Evolutionary conservation across 1,139 yeast species (phyloP), one percentile per base, ranked within the genome.

Genomic region (Arxiozyma heterogenica): DNA sequence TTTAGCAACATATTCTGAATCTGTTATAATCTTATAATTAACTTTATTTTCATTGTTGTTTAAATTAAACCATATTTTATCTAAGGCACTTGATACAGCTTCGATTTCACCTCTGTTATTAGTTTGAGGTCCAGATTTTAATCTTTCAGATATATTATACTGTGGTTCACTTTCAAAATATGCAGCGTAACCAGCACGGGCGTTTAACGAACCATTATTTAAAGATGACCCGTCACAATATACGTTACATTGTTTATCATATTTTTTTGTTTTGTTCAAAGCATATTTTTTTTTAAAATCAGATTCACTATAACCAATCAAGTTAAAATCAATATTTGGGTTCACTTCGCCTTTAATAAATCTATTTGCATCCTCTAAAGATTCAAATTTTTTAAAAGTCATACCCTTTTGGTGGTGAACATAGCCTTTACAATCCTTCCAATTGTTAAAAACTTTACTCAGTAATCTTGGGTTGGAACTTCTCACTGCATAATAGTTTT

Each of bases 21-120:
- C 89, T 0, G 85, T 75, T 47, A 69, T 66, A 7, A 82, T 74
- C n/a, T 62, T 65, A 57, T 74, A 78, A 49, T 69, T 69, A 0
- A 57, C 55, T 1, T 61, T 53, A 2, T 57, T 53, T 9, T 49
- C 44, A 0, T 57, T 44, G 9, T 44, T 18, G 27, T 73, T 70
- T 45, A 81, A 70, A 23, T 69, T 61, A 0, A 59, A 44, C 53
- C 69, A 59, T 15, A 82, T 74, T 11, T 65, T 61, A 9, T 67
- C 64, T 52, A 85, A 66, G 0, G 94, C 94, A 49, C 75, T 75
- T 7, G 71, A 66, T 25, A 86, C 74, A 0, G 95, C 97, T 21
- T 72, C 66, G 22, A 90, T 74, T 67, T 91, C 97, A 1, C 95
- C 95, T 48, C 90, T 73, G 61, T 86, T 91, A 63, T 89, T 91